Evolutionary conservation across 257 asterid species (phyloP).

Genomic region (Asclepias syriaca): DNA sequence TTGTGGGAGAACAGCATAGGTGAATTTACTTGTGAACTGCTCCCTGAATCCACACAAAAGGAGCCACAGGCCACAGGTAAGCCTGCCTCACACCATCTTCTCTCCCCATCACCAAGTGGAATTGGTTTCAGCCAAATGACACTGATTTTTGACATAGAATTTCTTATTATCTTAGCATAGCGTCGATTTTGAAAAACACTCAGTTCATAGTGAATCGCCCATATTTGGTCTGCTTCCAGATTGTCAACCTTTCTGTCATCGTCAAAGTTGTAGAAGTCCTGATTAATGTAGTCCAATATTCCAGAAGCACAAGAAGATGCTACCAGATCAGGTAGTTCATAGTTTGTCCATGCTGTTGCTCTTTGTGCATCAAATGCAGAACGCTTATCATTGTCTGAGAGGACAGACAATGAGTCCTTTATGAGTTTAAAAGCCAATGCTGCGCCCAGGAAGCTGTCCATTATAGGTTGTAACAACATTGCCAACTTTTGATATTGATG

Average conservation of each 20-base stretch:
- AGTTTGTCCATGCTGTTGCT: slow-evolving; percentile 5
- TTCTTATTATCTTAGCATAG: slow-evolving; percentile 18
- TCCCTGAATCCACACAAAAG: slow-evolving; percentile 9
- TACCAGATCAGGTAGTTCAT: slow-evolving; percentile 5
- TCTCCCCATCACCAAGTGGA: slow-evolving; percentile 19
- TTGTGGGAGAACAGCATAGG: slow-evolving; percentile 14
- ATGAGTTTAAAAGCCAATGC: slow-evolving; percentile 17
- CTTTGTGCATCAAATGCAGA: slow-evolving; percentile 17
- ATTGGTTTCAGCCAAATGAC: slow-evolving; percentile 18
- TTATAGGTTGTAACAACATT: slow-evolving; percentile 13
- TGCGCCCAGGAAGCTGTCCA: slow-evolving; percentile 10
- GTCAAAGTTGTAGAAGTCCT: slow-evolving; percentile 21
- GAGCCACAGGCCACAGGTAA: slow-evolving; percentile 23
- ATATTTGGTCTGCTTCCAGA: slow-evolving; percentile 16
- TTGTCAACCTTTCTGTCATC: slow-evolving; percentile 8
- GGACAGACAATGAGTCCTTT: slow-evolving; percentile 15
- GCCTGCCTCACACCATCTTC: slow-evolving; percentile 27
- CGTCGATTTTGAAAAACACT: slow-evolving; percentile 4
- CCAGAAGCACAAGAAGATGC: neutral
- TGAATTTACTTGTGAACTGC: slow-evolving; percentile 1
- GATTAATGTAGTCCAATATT: neutral
- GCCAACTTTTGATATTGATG: slow-evolving; percentile 3
- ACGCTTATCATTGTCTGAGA: slow-evolving; percentile 10
- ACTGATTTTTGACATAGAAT: neutral
- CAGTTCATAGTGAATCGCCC: slow-evolving; percentile 19